Percentiles rank a stretch among this genome's conserved stretches.
Conservation (phyloP, 2,329 filamentous ascomycete genomes). For the Lasiodiplodia sp. region DNA sequence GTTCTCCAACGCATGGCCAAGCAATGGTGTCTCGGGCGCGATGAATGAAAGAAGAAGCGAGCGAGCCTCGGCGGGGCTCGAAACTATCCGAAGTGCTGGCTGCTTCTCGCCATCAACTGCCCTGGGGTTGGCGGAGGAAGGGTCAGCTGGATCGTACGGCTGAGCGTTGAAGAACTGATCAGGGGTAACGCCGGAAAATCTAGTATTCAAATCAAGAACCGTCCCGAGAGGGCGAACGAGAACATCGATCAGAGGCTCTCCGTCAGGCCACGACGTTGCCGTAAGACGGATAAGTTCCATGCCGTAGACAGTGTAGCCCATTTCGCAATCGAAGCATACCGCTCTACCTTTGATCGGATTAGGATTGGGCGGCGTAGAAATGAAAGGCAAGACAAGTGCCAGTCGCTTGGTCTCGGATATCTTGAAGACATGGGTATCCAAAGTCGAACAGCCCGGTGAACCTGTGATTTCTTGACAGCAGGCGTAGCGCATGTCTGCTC, state of each 20-base stretch:
- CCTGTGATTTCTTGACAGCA: slow-evolving; percentile 83
- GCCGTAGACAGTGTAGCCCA: slow-evolving; percentile 91
- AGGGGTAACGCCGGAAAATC: slow-evolving; percentile 85
- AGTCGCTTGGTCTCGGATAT: slow-evolving; percentile 77
- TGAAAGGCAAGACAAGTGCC: slow-evolving; percentile 80
- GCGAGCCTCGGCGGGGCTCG: slow-evolving; percentile 77
- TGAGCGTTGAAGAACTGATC: slow-evolving; percentile 76
- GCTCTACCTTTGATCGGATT: slow-evolving; percentile 57
- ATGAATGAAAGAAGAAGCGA: slow-evolving; percentile 79
- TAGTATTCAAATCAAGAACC: slow-evolving; percentile 87
- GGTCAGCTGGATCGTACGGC: slow-evolving; percentile 35
- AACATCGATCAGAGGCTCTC: slow-evolving; percentile 78
- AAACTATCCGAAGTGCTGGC: slow-evolving; percentile 70
- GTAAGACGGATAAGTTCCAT: slow-evolving; percentile 91
- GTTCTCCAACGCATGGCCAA: slow-evolving; percentile 95
- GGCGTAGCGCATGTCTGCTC: slow-evolving; percentile 60
- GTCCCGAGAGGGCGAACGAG: slow-evolving; percentile 85
- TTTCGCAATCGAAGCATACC: slow-evolving; percentile 94
- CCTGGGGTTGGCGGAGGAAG: slow-evolving; percentile 11
- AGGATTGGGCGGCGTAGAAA: slow-evolving; percentile 74
- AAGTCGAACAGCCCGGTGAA: slow-evolving; percentile 77
- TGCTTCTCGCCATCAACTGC: slow-evolving; percentile 36
- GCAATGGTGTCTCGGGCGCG: slow-evolving; percentile 78
- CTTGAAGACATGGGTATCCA: slow-evolving; percentile 85
- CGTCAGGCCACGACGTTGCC: slow-evolving; percentile 83